Evolutionary conservation across 208 protist genomes (phyloP), one percentile per base, ranked within the genome.

Genomic region (Leishmania martiniquensis): DNA sequence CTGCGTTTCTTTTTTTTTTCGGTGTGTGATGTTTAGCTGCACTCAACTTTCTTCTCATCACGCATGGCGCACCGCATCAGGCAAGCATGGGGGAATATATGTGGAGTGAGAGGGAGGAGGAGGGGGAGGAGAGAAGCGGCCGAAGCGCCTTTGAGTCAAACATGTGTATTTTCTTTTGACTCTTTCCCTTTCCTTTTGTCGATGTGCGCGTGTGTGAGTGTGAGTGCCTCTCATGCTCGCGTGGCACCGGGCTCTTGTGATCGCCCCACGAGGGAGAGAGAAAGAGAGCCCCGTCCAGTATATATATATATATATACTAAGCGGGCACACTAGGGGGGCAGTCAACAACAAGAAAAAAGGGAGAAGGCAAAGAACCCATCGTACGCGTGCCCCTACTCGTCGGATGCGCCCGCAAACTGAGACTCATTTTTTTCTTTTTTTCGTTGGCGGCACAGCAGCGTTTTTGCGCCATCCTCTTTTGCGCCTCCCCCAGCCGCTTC

Each of bases 131-230:
- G n/a, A n/a, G n/a, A n/a, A n/a, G n/a, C n/a, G n/a, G n/a, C n/a
- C n/a, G n/a, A n/a, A n/a, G n/a, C n/a, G n/a, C n/a, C n/a, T n/a
- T n/a, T n/a, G n/a, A n/a, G n/a, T n/a, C n/a, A n/a, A n/a, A n/a
- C n/a, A n/a, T n/a, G n/a, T n/a, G n/a, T n/a, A n/a, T n/a, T n/a
- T n/a, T n/a, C n/a, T n/a, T n/a, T n/a, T n/a, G n/a, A n/a, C n/a
- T 72, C 47, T 82, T 9, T 22, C 51, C 75, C 45, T 72, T 45
- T 60, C 34, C 71, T 17, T 63, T 29, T 44, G 74, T 65, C 32
- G 39, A 2, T 10, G 3, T 25, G 0, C 15, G 55, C 12, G n/a
- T 34, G 3, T 17, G 25, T 32, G 20, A n/a, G 17, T 13, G n/a
- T 17, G 54, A 7, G 15, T 20, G 1, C 25, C 25, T n/a, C n/a